Evolutionary conservation across 192 early-diverging fungal genomes (phyloP).

Genomic region (Coemansia sp.): DNA sequence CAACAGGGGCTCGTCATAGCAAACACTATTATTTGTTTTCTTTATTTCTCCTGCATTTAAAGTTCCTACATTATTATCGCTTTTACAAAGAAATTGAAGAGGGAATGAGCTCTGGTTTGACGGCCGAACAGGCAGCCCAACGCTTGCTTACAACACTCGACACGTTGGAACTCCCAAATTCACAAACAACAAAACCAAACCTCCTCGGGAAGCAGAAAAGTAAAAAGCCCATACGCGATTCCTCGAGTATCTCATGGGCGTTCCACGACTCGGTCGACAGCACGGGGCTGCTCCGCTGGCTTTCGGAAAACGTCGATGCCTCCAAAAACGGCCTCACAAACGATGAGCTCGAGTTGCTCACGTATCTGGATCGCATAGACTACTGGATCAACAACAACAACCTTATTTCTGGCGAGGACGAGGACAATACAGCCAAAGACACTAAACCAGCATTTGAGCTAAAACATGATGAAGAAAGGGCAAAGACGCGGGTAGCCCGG

Average conservation of each 20-base stretch:
- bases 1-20: no score
- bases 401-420: neutral
- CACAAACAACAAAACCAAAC: neutral
- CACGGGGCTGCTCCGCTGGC: conserved; percentile 34
- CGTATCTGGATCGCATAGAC: conserved; percentile 29
- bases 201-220: neutral
- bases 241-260: conserved; percentile 46
- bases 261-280: conserved; percentile 44
- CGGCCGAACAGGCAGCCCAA: conserved; percentile 34
- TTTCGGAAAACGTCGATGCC: conserved; percentile 29
- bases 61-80: neutral
- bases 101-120: conserved; percentile 12
- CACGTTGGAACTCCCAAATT: conserved; percentile 5
- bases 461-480: neutral
- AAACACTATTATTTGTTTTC: conserved; percentile 7
- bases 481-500: conserved; percentile 3
- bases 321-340: conserved; percentile 23
- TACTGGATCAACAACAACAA: conserved; percentile 1
- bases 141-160: conserved; percentile 22
- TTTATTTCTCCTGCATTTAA: conserved; percentile 4
- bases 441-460: conserved; percentile 22
- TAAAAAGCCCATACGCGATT: conserved; percentile 5
- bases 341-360: conserved; percentile 31
- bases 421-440: neutral
- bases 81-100: neutral